phyloP scores from a whole-genome alignment of 2,329 filamentous ascomycete genomes.

The Xylaria sp. region DNA sequence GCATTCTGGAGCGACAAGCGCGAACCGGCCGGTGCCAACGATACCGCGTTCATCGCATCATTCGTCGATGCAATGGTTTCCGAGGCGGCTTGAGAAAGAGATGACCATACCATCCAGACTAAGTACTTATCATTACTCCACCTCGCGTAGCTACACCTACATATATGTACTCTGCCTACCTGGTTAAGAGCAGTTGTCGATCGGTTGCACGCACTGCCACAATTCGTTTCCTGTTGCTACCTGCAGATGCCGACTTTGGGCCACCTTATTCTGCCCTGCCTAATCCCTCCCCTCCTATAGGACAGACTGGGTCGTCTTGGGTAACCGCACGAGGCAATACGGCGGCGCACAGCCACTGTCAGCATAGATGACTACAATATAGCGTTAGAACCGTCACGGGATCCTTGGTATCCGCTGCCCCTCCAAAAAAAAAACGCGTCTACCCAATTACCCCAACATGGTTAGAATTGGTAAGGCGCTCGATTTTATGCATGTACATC shows the following conservation, averaged over 20 bases:
- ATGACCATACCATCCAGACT: no score
- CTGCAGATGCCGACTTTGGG: background rate
- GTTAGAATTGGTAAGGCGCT: no score
- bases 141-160: background rate
- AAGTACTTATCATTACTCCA: background rate
- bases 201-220: background rate
- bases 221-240: background rate
- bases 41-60: background rate
- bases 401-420: background rate
- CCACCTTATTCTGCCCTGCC: background rate
- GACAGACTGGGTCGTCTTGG: background rate
- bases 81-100: background rate
- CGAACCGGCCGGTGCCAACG: background rate
- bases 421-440: background rate
- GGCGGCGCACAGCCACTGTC: background rate
- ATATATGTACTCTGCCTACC: background rate
- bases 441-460: background rate
- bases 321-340: background rate
- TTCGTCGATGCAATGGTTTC: background rate
- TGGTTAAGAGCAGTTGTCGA: background rate
- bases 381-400: background rate
- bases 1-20: background rate
- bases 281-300: background rate
- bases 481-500: no score
- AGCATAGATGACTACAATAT: background rate